phyloP scores from a whole-genome alignment of 75 land plant genomes.

The Selaginella moellendorffii region DNA sequence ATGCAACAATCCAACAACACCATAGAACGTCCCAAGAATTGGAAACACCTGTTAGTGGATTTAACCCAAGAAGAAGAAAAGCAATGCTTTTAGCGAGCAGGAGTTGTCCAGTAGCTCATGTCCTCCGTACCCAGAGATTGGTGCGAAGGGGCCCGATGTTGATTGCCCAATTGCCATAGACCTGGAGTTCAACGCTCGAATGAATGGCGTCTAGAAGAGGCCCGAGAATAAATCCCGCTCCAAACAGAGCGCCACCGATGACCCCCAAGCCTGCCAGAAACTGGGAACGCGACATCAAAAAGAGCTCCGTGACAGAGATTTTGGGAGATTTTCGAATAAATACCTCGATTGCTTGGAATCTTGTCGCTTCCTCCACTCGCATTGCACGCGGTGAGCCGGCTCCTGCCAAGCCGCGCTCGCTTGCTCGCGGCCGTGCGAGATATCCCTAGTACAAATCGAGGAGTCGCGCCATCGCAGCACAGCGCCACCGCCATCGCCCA shows the following conservation, averaged over 20 bases:
- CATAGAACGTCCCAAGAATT: slow-evolving; percentile 64
- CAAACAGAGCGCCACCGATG: slow-evolving; percentile 43
- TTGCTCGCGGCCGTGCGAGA: too few relatives aligned
- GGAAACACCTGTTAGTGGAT: slow-evolving; percentile 80
- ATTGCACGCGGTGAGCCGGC: too few relatives aligned
- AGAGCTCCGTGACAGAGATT: not conserved
- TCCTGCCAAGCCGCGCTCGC: too few relatives aligned
- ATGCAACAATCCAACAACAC: slow-evolving; percentile 63
- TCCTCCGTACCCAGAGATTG: slow-evolving; percentile 41
- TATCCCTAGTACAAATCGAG: too few relatives aligned
- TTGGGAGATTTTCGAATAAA: too few relatives aligned
- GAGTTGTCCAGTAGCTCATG: not conserved
- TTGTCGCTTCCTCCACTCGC: too few relatives aligned
- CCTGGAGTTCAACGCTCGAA: slow-evolving; percentile 57
- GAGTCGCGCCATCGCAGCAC: too few relatives aligned
- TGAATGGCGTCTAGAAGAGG: slow-evolving; percentile 68
- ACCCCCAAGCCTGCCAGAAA: slow-evolving; percentile 32
- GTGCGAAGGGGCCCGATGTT: slow-evolving; percentile 67
- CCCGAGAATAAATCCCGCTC: slow-evolving; percentile 55
- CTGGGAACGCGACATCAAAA: not conserved
- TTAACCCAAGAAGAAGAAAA: too few relatives aligned
- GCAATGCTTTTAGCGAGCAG: not conserved
- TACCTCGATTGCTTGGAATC: too few relatives aligned
- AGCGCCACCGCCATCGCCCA: too few relatives aligned
- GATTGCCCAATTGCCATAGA: slow-evolving; percentile 47